phyloP scores from a whole-genome alignment of 2,329 filamentous ascomycete species.

The Dactylellina cionopaga region DNA sequence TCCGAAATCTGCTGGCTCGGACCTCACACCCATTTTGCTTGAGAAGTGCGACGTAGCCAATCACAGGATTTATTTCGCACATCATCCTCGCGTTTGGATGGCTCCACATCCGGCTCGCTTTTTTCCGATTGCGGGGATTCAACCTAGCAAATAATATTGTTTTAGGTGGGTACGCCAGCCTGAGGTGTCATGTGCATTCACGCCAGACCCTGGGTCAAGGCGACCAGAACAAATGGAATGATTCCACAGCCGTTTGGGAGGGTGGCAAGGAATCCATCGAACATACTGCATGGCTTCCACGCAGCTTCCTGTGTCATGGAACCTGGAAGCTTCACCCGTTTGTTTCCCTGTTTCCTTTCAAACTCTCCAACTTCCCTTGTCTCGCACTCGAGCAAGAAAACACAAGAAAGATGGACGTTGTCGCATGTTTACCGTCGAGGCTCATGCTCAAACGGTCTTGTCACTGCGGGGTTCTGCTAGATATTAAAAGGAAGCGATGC shows the following conservation, averaged over 20 bases:
- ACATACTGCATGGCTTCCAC: constrained; percentile 49
- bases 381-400: too few species aligned
- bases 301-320: constrained; percentile 48
- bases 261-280: constrained; percentile 52
- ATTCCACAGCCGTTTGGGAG: constrained; percentile 37
- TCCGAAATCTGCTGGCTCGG: constrained; percentile 42
- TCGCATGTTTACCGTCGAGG: constrained; percentile 30
- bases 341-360: constrained; percentile 19
- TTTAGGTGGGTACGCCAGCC: constrained; percentile 22
- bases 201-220: constrained; percentile 5
- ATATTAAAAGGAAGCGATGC: constrained; percentile 13
- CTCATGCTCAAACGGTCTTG: constrained; percentile 28
- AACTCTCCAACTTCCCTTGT: neutral
- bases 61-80: constrained; percentile 3
- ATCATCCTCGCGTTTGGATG: constrained; percentile 39
- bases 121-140: constrained; percentile 52
- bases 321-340: constrained; percentile 20
- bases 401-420: constrained; percentile 8
- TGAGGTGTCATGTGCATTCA: constrained; percentile 50
- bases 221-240: constrained; percentile 43
- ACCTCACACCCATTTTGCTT: constrained; percentile 26
- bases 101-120: constrained; percentile 51
- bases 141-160: constrained; percentile 31
- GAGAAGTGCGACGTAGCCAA: constrained; percentile 1
- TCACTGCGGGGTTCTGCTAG: neutral